A percentile compares a stretch with the other conserved stretches of the same genome.
Evolutionary conservation across 179 eudicot species (phyloP).

Genomic region (Amaranthus tricolor): DNA sequence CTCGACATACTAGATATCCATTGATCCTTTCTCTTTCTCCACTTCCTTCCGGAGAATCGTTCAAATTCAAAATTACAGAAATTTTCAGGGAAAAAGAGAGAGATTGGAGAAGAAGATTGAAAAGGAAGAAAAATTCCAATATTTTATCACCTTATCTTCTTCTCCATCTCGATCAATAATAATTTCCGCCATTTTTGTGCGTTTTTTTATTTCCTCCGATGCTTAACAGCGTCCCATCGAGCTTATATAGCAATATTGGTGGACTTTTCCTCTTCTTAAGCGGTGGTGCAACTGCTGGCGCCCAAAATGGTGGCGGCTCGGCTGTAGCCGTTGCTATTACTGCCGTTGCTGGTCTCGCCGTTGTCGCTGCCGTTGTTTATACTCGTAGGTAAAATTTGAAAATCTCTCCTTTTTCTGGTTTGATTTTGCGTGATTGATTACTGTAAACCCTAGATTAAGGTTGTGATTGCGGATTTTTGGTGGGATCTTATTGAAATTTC

Average conservation of each 20-base stretch:
- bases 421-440: not conserved
- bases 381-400: slow-evolving; percentile 49
- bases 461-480: not conserved
- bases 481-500: not conserved
- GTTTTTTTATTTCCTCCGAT: slow-evolving; percentile 27
- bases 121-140: not conserved
- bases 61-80: not conserved
- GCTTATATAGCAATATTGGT: slow-evolving; percentile 28
- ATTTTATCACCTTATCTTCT: not conserved
- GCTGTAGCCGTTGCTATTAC: slow-evolving; percentile 53
- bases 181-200: slow-evolving; percentile 1
- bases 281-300: too few species aligned
- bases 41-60: too few species aligned
- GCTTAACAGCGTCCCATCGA: slow-evolving; percentile 33
- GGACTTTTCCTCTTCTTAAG: too few species aligned
- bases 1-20: too few species aligned
- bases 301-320: slow-evolving; percentile 23
- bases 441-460: slow-evolving; percentile 32
- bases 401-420: not conserved
- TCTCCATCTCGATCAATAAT: not conserved
- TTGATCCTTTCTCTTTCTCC: too few species aligned
- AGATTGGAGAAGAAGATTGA: too few species aligned
- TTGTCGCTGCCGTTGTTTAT: slow-evolving; percentile 57
- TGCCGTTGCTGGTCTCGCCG: slow-evolving; percentile 64
- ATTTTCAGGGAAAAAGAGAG: too few species aligned